Percentiles rank a stretch among this genome's conserved stretches.
Evolutionary conservation across 1,284 basidiomycete genomes (phyloP).

Genomic region (Puccinia coronata): DNA sequence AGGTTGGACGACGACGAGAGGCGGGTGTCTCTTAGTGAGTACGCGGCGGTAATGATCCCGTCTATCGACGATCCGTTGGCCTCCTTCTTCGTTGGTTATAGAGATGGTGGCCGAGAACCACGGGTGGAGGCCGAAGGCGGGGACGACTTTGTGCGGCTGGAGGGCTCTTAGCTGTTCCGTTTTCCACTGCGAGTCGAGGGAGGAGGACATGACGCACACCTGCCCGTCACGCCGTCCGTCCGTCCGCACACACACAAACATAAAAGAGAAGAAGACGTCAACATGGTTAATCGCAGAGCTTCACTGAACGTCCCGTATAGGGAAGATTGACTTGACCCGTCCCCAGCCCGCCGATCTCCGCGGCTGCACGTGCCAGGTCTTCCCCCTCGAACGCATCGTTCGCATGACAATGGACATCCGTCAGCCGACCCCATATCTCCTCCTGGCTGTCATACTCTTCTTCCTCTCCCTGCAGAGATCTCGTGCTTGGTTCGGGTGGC

Average conservation of each 20-base stretch:
- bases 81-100: constrained; percentile 62
- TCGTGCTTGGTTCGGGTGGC: too few species aligned
- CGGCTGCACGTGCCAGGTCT: background rate
- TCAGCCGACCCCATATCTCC: too few species aligned
- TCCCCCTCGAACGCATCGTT: constrained; percentile 64
- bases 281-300: too few species aligned
- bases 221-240: too few species aligned
- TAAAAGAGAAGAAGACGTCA: too few species aligned
- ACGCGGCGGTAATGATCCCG: constrained; percentile 52
- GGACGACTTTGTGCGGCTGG: constrained; percentile 74
- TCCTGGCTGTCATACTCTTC: too few species aligned
- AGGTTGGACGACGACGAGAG: constrained; percentile 26
- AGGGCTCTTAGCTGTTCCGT: background rate
- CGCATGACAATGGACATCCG: constrained; percentile 79
- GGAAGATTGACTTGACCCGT: constrained; percentile 62
- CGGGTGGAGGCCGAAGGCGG: constrained; percentile 67
- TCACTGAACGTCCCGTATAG: too few species aligned
- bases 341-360: constrained; percentile 55
- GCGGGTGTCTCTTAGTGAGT: background rate
- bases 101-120: constrained; percentile 66
- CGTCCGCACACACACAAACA: too few species aligned
- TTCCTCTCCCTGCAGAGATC: too few species aligned
- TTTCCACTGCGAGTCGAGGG: background rate
- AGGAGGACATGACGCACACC: constrained; percentile 37
- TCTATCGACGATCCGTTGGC: background rate